Evolutionary conservation across 495 filamentous ascomycete genomes (phyloP).

Genomic region (Penicillium subrubescens): DNA sequence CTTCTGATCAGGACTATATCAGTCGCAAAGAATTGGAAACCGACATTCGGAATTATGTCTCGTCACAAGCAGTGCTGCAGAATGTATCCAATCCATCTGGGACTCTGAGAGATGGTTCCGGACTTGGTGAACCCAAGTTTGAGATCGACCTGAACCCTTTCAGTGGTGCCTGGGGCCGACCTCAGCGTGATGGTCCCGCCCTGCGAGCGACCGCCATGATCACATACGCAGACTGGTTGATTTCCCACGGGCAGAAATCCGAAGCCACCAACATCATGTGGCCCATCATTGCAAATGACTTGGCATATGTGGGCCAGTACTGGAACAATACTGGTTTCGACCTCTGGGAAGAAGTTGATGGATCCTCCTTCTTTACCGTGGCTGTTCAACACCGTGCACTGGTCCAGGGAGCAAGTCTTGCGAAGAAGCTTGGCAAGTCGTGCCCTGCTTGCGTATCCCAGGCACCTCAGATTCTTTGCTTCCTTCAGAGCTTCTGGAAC

Average conservation of each 20-base stretch:
- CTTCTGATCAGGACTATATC: slow-evolving; percentile 33
- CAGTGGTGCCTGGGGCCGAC: slow-evolving; percentile 61
- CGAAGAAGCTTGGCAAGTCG: slow-evolving; percentile 40
- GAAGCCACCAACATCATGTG: slow-evolving; percentile 44
- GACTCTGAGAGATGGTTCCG: slow-evolving; percentile 44
- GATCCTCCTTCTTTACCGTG: slow-evolving; percentile 62
- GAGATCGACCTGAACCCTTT: slow-evolving; percentile 55
- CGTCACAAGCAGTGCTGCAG: slow-evolving; percentile 55
- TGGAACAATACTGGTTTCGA: slow-evolving; percentile 58
- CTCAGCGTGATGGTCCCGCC: slow-evolving; percentile 63
- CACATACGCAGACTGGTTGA: slow-evolving; percentile 36
- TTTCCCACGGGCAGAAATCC: slow-evolving; percentile 16
- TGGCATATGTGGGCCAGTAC: slow-evolving; percentile 68
- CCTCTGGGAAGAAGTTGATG: slow-evolving; percentile 70
- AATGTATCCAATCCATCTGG: slow-evolving; percentile 57
- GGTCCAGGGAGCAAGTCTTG: slow-evolving; percentile 61
- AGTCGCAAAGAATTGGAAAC: slow-evolving; percentile 37
- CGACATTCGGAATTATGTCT: slow-evolving; percentile 55
- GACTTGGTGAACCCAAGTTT: slow-evolving; percentile 65
- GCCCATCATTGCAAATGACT: slow-evolving; percentile 58
- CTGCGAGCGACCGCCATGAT: slow-evolving; percentile 42
- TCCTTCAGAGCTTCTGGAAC: slow-evolving; percentile 61
- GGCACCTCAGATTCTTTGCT: slow-evolving; percentile 60
- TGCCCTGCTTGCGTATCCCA: slow-evolving; percentile 53
- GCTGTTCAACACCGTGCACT: slow-evolving; percentile 59